A percentile compares a stretch with the other conserved stretches of the same genome.
Conservation (phyloP, 2,329 filamentous ascomycete genomes). For the Hypoxylon sp. region DNA sequence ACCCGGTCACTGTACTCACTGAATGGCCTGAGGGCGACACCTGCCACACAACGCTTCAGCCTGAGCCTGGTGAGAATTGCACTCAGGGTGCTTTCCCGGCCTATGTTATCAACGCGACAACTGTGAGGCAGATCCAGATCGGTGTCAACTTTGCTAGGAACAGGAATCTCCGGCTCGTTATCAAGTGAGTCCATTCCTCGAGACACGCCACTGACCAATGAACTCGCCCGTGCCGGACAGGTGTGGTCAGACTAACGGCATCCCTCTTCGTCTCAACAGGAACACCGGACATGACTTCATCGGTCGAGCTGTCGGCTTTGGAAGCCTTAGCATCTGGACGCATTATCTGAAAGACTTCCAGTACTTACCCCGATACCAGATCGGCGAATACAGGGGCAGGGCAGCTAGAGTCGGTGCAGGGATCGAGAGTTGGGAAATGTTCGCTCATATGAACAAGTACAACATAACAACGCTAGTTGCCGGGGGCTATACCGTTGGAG, state of each 20-base stretch:
- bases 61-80: conserved; percentile 47
- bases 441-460: conserved; percentile 47
- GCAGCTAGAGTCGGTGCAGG: conserved; percentile 54
- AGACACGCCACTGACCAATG: background rate
- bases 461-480: conserved; percentile 54
- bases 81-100: conserved; percentile 56
- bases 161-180: conserved; percentile 55
- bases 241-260: background rate
- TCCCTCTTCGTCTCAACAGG: conserved; percentile 47
- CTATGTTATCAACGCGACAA: conserved; percentile 57
- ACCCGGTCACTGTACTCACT: conserved; percentile 52
- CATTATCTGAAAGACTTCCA: conserved; percentile 61
- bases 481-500: conserved; percentile 54
- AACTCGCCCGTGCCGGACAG: background rate
- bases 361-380: conserved; percentile 52
- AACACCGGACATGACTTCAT: conserved; percentile 63
- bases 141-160: conserved; percentile 60
- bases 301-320: conserved; percentile 61
- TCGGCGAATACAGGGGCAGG: conserved; percentile 50
- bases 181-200: conserved; percentile 51
- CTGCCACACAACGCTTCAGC: conserved; percentile 50
- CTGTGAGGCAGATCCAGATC: conserved; percentile 56
- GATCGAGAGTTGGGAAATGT: conserved; percentile 55
- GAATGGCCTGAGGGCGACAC: conserved; percentile 56
- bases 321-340: conserved; percentile 64